Conservation (phyloP, 108 stramenopile genomes). For the Aureococcus anophagefferens region DNA sequence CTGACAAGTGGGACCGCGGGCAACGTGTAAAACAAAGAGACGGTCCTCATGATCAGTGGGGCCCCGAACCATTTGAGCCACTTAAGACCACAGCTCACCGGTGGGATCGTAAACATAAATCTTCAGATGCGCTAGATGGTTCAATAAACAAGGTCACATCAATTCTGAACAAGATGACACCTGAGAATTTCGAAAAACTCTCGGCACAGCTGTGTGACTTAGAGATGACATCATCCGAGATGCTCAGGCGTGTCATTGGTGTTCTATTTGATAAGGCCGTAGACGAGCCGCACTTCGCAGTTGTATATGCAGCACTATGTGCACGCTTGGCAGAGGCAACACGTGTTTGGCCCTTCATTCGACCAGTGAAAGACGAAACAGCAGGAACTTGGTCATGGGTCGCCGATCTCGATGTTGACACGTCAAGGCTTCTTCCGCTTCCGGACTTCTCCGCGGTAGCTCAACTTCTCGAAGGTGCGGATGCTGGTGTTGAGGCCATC, state of each 20-base stretch:
- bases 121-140: conserved; percentile 2
- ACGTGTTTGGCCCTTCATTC: conserved; percentile 10
- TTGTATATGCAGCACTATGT: conserved; percentile 28
- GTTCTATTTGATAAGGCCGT: conserved; percentile 36
- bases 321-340: conserved; percentile 10
- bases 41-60: no score
- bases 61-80: not conserved
- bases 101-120: not conserved
- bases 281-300: conserved; percentile 18
- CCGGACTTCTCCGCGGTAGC: no score
- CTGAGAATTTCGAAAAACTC: conserved; percentile 10
- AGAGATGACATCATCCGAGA: conserved; percentile 4
- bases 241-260: conserved; percentile 22
- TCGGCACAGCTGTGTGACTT: conserved; percentile 2
- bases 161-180: conserved; percentile 18
- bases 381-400: conserved; percentile 22
- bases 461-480: no score
- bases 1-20: no score
- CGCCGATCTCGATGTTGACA: conserved; percentile 8
- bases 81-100: not conserved
- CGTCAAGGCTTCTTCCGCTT: not conserved
- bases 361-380: conserved; percentile 9
- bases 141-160: conserved; percentile 10
- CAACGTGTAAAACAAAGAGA: no score
- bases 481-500: not conserved